Conservation (phyloP, 2,329 filamentous ascomycete genomes). For the Trichothecium sympodiale region DNA sequence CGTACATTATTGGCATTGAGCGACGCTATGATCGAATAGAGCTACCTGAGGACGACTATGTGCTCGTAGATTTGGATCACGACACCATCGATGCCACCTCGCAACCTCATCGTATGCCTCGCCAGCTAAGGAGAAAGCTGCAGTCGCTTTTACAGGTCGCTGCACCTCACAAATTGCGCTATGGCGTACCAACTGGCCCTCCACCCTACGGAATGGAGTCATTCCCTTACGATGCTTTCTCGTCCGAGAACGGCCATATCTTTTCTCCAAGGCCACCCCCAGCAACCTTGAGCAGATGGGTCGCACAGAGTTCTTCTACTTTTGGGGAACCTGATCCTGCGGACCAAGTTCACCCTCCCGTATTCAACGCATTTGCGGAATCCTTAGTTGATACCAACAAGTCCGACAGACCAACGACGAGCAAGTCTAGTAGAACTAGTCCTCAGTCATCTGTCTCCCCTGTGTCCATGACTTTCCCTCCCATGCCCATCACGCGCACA, state of each 20-base stretch:
- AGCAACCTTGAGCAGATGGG: slow-evolving; percentile 73
- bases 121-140: slow-evolving; percentile 83
- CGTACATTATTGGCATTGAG: slow-evolving; percentile 95
- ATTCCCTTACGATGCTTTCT: slow-evolving; percentile 82
- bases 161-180: slow-evolving; percentile 80
- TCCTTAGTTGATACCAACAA: slow-evolving; percentile 56
- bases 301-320: slow-evolving; percentile 76
- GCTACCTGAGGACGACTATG: slow-evolving; percentile 89
- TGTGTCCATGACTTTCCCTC: slow-evolving; percentile 65
- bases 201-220: slow-evolving; percentile 89
- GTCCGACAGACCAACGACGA: slow-evolving; percentile 68
- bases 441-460: slow-evolving; percentile 62
- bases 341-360: slow-evolving; percentile 43
- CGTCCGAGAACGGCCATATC: slow-evolving; percentile 71
- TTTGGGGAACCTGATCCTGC: slow-evolving; percentile 60
- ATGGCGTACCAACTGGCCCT: slow-evolving; percentile 76
- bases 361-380: slow-evolving; percentile 87
- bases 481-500: slow-evolving; percentile 70
- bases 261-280: slow-evolving; percentile 62
- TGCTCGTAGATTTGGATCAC: slow-evolving; percentile 85
- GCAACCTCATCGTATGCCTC: slow-evolving; percentile 67
- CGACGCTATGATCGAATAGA: slow-evolving; percentile 77
- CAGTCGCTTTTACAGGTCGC: slow-evolving; percentile 79
- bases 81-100: slow-evolving; percentile 80
- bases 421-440: slow-evolving; percentile 50